Conservation (phyloP, 208 protist species). For the Wallacemonas rigidus region DNA sequence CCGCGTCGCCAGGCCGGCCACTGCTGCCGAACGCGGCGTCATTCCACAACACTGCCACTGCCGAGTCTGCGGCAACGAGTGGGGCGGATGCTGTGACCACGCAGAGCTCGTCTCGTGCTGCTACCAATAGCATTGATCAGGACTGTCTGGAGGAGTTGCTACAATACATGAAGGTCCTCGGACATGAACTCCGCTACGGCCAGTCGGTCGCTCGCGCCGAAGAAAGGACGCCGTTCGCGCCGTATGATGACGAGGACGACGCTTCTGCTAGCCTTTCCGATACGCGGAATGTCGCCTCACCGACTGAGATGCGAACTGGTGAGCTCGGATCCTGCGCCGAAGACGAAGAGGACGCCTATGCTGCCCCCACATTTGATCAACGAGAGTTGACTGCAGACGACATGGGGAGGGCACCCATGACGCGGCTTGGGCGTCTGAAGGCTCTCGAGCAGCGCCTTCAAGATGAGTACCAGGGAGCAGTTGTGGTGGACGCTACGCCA, state of each 20-base stretch:
- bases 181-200: slow-evolving; percentile 57
- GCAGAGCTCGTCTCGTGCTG: background rate
- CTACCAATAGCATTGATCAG: slow-evolving; percentile 20
- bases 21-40: background rate
- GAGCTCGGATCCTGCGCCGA: slow-evolving; percentile 6
- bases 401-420: background rate
- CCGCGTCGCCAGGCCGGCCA: background rate
- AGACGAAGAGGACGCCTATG: background rate
- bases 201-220: background rate
- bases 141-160: slow-evolving; percentile 47
- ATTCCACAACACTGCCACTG: background rate
- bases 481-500: slow-evolving; percentile 11
- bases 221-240: background rate
- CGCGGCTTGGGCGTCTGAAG: background rate
- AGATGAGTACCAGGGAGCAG: slow-evolving; percentile 19
- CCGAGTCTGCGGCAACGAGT: background rate
- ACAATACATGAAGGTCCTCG: slow-evolving; percentile 65
- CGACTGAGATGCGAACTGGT: background rate
- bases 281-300: background rate
- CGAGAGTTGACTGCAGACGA: background rate
- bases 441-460: slow-evolving; percentile 22
- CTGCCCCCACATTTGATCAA: background rate
- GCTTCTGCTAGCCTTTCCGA: background rate
- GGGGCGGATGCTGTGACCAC: background rate
- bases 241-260: background rate